Percentiles rank a stretch among this genome's conserved stretches.
These are phyloP conservation scores for Infundibulicybe gibba DNA, from an alignment of 768 basidiomycete genomes.

Conservation along the genomic window DNA sequence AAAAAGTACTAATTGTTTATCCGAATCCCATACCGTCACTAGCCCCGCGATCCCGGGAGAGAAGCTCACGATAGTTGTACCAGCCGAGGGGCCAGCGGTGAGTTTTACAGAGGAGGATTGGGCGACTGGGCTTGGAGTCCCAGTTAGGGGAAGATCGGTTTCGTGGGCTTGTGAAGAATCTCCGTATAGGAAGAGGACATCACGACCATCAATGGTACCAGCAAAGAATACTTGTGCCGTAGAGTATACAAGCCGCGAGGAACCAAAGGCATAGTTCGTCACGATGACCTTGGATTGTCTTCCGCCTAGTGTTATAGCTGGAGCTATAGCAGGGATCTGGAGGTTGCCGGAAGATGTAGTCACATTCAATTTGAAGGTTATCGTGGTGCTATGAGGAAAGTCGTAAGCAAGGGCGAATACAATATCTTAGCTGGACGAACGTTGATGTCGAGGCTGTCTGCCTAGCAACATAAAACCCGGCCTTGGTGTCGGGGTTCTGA, in stretches of 20 bases:
- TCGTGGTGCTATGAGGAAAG: slow-evolving; percentile 34
- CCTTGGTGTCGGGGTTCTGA: slow-evolving; percentile 60
- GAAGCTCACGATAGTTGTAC: slow-evolving; percentile 47
- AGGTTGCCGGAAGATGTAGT: slow-evolving; percentile 48
- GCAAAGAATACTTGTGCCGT: slow-evolving; percentile 75
- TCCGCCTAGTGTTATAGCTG: slow-evolving; percentile 57
- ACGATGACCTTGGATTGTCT: slow-evolving; percentile 73
- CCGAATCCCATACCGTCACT: slow-evolving; percentile 63
- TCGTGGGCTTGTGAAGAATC: slow-evolving; percentile 55
- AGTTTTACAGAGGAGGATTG: slow-evolving; percentile 24
- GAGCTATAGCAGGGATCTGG: slow-evolving; percentile 51
- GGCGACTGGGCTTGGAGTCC: slow-evolving; percentile 38
- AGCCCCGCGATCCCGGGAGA: slow-evolving; percentile 54
- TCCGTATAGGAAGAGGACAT: slow-evolving; percentile 63
- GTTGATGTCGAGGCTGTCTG: slow-evolving; percentile 65
- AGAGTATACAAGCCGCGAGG: slow-evolving; percentile 58
- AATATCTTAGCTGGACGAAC: slow-evolving; percentile 33
- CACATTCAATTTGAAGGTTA: slow-evolving; percentile 58
- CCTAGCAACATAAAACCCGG: slow-evolving; percentile 69
- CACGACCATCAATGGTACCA: slow-evolving; percentile 52
- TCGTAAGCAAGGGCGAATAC: background rate
- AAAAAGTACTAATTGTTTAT: slow-evolving; percentile 63
- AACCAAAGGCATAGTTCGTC: slow-evolving; percentile 71
- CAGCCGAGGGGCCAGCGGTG: slow-evolving; percentile 14
- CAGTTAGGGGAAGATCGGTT: slow-evolving; percentile 38